These are phyloP conservation scores for Thalia dealbata DNA, from an alignment of 176 grass and related monocot species.

Conservation along the genomic window DNA sequence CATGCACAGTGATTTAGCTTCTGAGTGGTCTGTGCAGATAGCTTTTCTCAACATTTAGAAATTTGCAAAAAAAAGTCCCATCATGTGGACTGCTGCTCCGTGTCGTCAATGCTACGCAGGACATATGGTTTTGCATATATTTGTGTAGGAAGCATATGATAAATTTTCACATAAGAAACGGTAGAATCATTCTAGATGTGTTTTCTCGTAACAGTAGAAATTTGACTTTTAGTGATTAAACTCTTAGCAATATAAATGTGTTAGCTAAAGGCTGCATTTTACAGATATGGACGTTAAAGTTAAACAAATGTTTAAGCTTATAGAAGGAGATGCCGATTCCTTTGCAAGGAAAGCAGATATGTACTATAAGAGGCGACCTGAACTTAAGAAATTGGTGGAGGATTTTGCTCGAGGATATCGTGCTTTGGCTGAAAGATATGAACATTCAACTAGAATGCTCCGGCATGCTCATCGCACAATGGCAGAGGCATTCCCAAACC, in stretches of 20 bases:
- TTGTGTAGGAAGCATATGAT: no score
- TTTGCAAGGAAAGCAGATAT: conserved; percentile 93
- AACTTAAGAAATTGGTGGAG: conserved; percentile 85
- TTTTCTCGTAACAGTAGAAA: neutral
- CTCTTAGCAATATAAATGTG: neutral
- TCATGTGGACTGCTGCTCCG: no score
- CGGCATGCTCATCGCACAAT: conserved; percentile 72
- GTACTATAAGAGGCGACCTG: conserved; percentile 97
- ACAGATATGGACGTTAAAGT: conserved; percentile 83
- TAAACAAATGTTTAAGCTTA: conserved; percentile 81
- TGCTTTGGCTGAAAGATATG: conserved; percentile 72
- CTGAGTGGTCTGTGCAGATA: neutral
- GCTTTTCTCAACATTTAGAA: neutral
- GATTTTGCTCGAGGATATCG: conserved; percentile 83
- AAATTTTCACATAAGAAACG: neutral
- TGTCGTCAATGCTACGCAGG: no score
- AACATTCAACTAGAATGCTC: conserved; percentile 54
- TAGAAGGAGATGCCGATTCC: conserved; percentile 93
- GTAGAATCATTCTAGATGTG: neutral
- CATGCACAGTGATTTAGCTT: neutral
- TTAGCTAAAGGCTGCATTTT: neutral
- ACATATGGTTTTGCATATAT: no score
- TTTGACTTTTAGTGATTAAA: neutral
- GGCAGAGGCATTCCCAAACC: conserved; percentile 77
- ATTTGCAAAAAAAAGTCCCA: neutral